Evolutionary conservation across 192 early-diverging fungal genomes (phyloP).

Genomic region (Lunasporangiospora selenospora): DNA sequence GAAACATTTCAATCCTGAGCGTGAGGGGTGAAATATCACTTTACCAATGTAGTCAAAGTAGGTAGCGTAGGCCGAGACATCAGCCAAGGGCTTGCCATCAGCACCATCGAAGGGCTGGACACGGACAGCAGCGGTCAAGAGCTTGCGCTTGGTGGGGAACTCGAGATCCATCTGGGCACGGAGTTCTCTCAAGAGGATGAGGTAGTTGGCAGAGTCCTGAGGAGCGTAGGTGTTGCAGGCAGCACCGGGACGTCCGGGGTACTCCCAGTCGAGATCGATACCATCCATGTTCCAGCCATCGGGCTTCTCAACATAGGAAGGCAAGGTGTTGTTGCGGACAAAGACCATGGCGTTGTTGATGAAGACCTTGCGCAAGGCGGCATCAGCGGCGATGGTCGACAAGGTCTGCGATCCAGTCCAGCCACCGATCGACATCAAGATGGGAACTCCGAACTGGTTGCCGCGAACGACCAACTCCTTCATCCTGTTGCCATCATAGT

Average conservation of each 20-base stretch:
- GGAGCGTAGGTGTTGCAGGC: constrained; percentile 63
- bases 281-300: constrained; percentile 46
- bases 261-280: constrained; percentile 61
- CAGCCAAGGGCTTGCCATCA: constrained; percentile 60
- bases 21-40: no score
- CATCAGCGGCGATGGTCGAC: constrained; percentile 59
- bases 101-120: constrained; percentile 67
- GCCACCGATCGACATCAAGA: constrained; percentile 72
- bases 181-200: constrained; percentile 64
- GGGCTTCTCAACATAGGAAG: constrained; percentile 20
- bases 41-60: constrained; percentile 68
- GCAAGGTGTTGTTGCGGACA: constrained; percentile 47
- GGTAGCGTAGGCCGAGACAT: constrained; percentile 64
- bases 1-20: constrained; percentile 61
- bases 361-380: constrained; percentile 58
- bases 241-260: constrained; percentile 69
- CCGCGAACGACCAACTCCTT: constrained; percentile 33
- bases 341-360: constrained; percentile 64
- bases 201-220: constrained; percentile 69
- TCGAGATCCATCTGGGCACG: constrained; percentile 52
- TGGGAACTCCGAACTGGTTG: constrained; percentile 34
- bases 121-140: constrained; percentile 70
- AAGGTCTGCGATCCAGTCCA: constrained; percentile 79
- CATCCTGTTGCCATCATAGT: constrained; percentile 46
- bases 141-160: constrained; percentile 66